phyloP scores from a whole-genome alignment of 2,329 filamentous ascomycete genomes.

The Colletotrichum sp. region DNA sequence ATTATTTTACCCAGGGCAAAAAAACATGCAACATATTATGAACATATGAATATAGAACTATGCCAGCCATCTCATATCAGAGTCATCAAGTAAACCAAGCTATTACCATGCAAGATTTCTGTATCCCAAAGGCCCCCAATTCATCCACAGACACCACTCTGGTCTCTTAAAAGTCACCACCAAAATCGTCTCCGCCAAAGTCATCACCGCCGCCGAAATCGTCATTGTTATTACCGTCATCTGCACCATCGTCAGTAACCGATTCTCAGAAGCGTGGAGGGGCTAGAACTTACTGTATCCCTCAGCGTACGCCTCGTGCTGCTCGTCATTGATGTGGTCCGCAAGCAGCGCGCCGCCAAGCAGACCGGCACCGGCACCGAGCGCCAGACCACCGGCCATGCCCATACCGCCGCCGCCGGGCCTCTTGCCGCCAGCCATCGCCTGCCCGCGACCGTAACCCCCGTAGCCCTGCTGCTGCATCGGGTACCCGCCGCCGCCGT shows the following conservation, averaged over 20 bases:
- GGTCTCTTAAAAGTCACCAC: slow-evolving; percentile 42
- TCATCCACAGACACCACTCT: not conserved
- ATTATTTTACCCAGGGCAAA: not conserved
- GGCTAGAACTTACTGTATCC: slow-evolving; percentile 41
- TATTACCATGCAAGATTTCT: not conserved
- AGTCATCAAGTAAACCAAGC: not conserved
- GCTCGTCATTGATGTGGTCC: slow-evolving; percentile 67
- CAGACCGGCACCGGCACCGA: slow-evolving; percentile 83
- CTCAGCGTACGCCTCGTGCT: slow-evolving; percentile 61
- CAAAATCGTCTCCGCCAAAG: slow-evolving; percentile 32
- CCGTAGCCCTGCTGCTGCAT: slow-evolving; percentile 33
- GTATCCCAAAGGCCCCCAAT: not conserved
- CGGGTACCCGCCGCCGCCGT: slow-evolving; percentile 32
- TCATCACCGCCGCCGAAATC: slow-evolving; percentile 26
- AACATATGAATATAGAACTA: not conserved
- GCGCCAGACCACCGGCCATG: slow-evolving; percentile 73
- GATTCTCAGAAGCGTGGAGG: not conserved
- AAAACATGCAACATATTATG: not conserved
- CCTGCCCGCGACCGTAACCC: slow-evolving; percentile 28
- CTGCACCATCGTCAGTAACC: slow-evolving; percentile 20
- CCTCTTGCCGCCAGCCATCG: slow-evolving; percentile 27
- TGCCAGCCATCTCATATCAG: not conserved
- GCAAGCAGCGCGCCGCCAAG: slow-evolving; percentile 78
- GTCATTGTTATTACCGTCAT: slow-evolving; percentile 16
- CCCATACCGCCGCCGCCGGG: slow-evolving; percentile 52